phyloP scores from a whole-genome alignment of 1,284 basidiomycete species.

The Microstroma glucosiphilum region DNA sequence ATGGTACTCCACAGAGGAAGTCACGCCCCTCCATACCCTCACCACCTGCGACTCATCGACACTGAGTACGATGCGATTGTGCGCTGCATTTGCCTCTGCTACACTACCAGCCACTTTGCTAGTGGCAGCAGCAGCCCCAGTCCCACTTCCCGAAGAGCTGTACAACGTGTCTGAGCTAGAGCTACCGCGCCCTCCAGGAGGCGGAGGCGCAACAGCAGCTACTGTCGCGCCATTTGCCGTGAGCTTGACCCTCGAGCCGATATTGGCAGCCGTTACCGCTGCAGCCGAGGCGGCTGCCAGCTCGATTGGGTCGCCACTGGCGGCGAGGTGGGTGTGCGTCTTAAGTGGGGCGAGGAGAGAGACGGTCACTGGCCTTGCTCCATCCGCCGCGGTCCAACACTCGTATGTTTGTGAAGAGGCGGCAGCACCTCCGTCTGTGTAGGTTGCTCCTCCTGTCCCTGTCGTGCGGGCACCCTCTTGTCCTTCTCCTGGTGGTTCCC shows the following conservation, averaged over 20 bases:
- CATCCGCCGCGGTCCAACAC: slow-evolving; percentile 22
- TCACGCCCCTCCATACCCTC: slow-evolving; percentile 22
- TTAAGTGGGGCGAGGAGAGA: slow-evolving; percentile 29
- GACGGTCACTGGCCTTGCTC: slow-evolving; percentile 25
- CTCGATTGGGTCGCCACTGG: slow-evolving; percentile 24
- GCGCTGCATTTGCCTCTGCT: slow-evolving; percentile 1
- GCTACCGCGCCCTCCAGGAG: slow-evolving; percentile 2
- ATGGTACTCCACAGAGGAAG: too few relatives aligned
- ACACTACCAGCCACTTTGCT: not conserved
- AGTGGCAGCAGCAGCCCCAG: not conserved
- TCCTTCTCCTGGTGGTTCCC: not conserved
- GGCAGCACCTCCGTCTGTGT: not conserved
- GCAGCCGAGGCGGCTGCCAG: not conserved
- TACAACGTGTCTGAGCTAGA: slow-evolving; percentile 10
- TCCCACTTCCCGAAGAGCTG: not conserved
- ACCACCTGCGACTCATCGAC: slow-evolving; percentile 28
- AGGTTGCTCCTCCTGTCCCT: slow-evolving; percentile 6
- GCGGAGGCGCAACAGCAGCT: not conserved
- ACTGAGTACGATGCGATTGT: slow-evolving; percentile 30
- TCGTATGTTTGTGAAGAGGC: slow-evolving; percentile 10
- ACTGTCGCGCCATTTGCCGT: not conserved
- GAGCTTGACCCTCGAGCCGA: too few relatives aligned
- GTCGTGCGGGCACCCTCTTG: slow-evolving; percentile 7
- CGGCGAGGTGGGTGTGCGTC: slow-evolving; percentile 18
- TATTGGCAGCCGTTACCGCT: not conserved